phyloP scores from a whole-genome alignment of 805 yeast species.

The Kazachstania psychrophila region DNA sequence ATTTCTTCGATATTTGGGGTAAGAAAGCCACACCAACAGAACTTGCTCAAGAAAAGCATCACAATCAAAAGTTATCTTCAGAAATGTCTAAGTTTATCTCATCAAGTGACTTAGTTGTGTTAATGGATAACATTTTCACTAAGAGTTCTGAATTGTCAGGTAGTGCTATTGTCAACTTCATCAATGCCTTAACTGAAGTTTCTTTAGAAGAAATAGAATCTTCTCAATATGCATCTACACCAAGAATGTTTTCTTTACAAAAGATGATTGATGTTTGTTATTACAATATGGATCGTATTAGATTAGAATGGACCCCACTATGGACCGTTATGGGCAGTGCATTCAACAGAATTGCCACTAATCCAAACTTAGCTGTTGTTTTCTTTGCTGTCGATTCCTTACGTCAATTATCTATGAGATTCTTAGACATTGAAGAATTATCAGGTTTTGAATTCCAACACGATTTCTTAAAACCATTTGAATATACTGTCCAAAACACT shows the following conservation, averaged over 20 bases:
- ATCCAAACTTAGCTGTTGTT: conserved; percentile 63
- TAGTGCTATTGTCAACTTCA: conserved; percentile 77
- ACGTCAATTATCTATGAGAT: conserved; percentile 85
- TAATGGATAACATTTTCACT: conserved; percentile 80
- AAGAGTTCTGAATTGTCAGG: conserved; percentile 74
- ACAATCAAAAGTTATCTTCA: conserved; percentile 56
- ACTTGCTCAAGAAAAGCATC: conserved; percentile 59
- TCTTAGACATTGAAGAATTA: conserved; percentile 86
- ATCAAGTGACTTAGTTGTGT: conserved; percentile 62
- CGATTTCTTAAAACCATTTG: conserved; percentile 87
- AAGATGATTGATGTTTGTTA: conserved; percentile 96
- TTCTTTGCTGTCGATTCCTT: conserved; percentile 90
- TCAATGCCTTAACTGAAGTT: conserved; percentile 76
- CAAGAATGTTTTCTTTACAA: conserved; percentile 86
- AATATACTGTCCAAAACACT: conserved; percentile 63
- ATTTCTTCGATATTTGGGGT: conserved; percentile 50
- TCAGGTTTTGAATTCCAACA: conserved; percentile 93
- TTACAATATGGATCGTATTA: conserved; percentile 92
- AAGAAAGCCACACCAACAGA: conserved; percentile 50
- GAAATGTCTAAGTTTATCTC: conserved; percentile 49
- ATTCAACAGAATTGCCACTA: conserved; percentile 78
- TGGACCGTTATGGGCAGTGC: conserved; percentile 92
- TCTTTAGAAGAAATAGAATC: conserved; percentile 87
- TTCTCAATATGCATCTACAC: conserved; percentile 70
- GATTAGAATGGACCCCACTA: conserved; percentile 91